Base-by-base conservation (phyloP, 768 basidiomycete genomes). In the Suillus tomentosus region DNA sequence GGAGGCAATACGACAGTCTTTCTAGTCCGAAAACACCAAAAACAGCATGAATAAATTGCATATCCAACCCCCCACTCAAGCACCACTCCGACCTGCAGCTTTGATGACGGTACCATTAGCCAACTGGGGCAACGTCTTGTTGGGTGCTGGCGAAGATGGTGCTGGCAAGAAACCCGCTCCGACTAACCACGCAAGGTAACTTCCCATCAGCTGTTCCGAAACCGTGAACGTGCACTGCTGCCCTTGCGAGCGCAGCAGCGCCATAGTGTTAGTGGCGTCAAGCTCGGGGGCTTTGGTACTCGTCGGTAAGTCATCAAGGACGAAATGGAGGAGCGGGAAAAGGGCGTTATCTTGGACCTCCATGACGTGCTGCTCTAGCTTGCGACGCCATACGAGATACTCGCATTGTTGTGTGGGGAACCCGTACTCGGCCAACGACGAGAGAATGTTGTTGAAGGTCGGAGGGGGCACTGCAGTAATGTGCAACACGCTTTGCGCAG, bases 311-410 rank as follows among this genome's bases (percentile, higher is more conserved):
- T 99, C 97, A 73, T 98, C 97, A 37, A 99, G 80, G 31, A 99
- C 97, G 69, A 98, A 98, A 77, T 99, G 96, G 19, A 99, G 84
- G 11, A 99, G 80, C 3, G 97, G 97, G 85, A 96, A 99, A 51
- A 99, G 83, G 2, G 97, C 97, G 68, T 99, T 99, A 75, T 99
- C 96, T 74, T 96, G 93, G 9, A 85, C 87, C 62, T 94, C 91
- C 82, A 97, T 89, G 54, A 96, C 96, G 74, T 99, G 96, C 69
- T 91, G 91, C 76, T 99, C 97, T 66, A 99, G 86, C 73, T 88
- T 88, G 22, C 90, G 86, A 45, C 97, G 84, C 97, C 97, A 99
- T 5, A 87, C 79, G 62, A 98, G 77, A 78, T 99, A 99, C 71
- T 97, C 96, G 72, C 91, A 91, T 66, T 85, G 84, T 66, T 84